Conservation (phyloP, 1,139 yeast genomes). For the Magnusiomyces clavatus region DNA sequence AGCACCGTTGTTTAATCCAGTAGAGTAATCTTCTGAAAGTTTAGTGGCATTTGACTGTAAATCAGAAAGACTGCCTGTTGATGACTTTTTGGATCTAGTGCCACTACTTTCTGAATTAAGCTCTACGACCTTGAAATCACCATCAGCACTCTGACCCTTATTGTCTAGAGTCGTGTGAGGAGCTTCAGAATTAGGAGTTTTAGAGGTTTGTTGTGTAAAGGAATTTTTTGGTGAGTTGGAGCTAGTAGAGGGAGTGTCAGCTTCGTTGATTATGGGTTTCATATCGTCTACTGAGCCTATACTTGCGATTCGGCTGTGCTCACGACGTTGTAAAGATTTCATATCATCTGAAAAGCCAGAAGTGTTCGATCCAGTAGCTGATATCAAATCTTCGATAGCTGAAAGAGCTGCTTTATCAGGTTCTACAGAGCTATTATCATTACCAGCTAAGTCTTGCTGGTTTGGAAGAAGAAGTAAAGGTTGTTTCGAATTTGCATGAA, state of each 20-base stretch:
- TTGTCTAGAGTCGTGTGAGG: background rate
- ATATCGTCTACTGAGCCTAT: constrained; percentile 1
- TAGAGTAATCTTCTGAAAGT: no score
- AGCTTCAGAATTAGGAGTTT: no score
- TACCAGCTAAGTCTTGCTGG: constrained; percentile 13
- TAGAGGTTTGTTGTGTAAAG: background rate
- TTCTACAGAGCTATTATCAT: constrained; percentile 14
- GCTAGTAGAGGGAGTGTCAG: background rate
- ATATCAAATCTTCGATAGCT: constrained; percentile 6
- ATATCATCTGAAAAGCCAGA: constrained; percentile 1
- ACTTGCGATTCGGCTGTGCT: constrained; percentile 1
- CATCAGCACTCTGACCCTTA: background rate
- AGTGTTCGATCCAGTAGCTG: background rate
- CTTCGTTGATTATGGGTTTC: background rate
- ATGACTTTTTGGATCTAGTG: no score
- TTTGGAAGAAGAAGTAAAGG: constrained; percentile 22
- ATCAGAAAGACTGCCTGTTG: no score
- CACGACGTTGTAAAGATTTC: no score
- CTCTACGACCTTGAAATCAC: background rate
- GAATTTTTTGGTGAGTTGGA: background rate
- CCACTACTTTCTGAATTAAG: no score
- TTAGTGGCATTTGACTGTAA: no score
- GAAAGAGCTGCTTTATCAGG: constrained; percentile 12
- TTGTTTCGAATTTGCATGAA: constrained; percentile 14
- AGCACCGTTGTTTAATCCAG: no score